A percentile compares a stretch with the other conserved stretches of the same genome.
Conservation (phyloP, 2,329 filamentous ascomycete species). For the Torrubiellomyces zombiae region DNA sequence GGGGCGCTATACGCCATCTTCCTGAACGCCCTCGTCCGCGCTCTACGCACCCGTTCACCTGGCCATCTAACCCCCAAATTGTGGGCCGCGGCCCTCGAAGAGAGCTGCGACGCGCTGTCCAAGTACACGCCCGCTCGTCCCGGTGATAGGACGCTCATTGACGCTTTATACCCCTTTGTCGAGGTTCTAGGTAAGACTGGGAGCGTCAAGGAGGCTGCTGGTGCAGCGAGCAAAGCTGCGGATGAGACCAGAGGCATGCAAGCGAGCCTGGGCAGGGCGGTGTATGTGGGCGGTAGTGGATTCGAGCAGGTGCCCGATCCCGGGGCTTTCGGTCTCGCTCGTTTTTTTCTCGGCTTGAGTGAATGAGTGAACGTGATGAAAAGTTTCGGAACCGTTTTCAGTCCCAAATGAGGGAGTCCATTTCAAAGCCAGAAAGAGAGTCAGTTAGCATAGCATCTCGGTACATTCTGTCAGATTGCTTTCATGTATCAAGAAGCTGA, state of each 20-base stretch:
- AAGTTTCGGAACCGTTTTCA: too few species aligned
- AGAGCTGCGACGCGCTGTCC: slow-evolving; percentile 52
- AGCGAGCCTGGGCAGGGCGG: slow-evolving; percentile 55
- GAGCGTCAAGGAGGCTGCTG: slow-evolving; percentile 55
- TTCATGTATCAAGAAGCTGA: too few species aligned
- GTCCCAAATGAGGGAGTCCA: too few species aligned
- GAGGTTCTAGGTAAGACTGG: slow-evolving; percentile 48
- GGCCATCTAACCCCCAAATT: slow-evolving; percentile 22
- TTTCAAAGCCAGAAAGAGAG: too few species aligned
- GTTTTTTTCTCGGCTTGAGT: slow-evolving; percentile 67
- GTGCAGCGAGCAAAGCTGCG: slow-evolving; percentile 58
- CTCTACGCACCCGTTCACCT: slow-evolving; percentile 26
- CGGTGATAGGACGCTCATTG: slow-evolving; percentile 80
- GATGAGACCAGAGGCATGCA: slow-evolving; percentile 84
- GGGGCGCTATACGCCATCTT: slow-evolving; percentile 62
- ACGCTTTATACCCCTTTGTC: slow-evolving; percentile 80
- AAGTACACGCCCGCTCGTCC: slow-evolving; percentile 80
- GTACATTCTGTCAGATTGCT: too few species aligned
- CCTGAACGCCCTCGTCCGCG: slow-evolving; percentile 66
- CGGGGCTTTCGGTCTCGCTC: slow-evolving; percentile 58
- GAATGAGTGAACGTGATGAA: too few species aligned
- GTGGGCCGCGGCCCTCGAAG: slow-evolving; percentile 50
- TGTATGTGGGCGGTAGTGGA: slow-evolving; percentile 27
- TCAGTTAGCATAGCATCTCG: too few species aligned
- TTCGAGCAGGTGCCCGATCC: slow-evolving; percentile 36